Conservation (phyloP, 208 protist species). For the Leishmania lainsoni region DNA sequence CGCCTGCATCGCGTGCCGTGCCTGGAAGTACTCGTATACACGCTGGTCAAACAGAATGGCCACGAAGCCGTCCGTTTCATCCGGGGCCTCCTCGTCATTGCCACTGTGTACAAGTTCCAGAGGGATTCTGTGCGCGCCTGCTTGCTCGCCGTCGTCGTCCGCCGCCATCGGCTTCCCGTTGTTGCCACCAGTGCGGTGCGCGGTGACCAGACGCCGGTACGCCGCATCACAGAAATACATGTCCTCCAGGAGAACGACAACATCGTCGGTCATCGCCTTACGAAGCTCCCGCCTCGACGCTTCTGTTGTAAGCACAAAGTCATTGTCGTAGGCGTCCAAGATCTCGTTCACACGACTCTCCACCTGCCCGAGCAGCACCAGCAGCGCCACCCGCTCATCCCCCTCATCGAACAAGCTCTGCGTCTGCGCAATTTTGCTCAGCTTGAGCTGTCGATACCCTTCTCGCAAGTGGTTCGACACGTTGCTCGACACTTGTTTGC, state of each 20-base stretch:
- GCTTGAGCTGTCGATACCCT: constrained; percentile 73
- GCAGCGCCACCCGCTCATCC: constrained; percentile 75
- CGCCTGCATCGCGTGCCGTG: constrained; percentile 36
- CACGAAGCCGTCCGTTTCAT: constrained; percentile 86
- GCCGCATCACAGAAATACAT: constrained; percentile 81
- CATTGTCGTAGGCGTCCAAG: constrained; percentile 80
- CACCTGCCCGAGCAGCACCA: constrained; percentile 82
- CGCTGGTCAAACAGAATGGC: constrained; percentile 74
- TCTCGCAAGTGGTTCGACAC: constrained; percentile 67
- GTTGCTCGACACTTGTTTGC: constrained; percentile 75
- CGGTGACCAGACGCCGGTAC: constrained; percentile 70
- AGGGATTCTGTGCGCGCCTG: constrained; percentile 10
- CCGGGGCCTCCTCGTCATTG: constrained; percentile 45
- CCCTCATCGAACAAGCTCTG: constrained; percentile 78
- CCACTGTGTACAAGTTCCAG: constrained; percentile 33
- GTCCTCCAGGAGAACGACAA: constrained; percentile 82
- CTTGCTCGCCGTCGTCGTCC: not conserved
- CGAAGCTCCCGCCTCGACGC: constrained; percentile 31
- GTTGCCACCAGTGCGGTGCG: not conserved
- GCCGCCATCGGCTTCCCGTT: not conserved
- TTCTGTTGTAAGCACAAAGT: constrained; percentile 60
- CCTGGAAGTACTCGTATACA: constrained; percentile 75
- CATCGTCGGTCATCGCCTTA: constrained; percentile 44
- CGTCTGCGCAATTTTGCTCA: constrained; percentile 75
- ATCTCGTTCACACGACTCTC: constrained; percentile 86